A percentile compares a stretch with the other conserved stretches of the same genome.
These are phyloP conservation scores for Heterobasidion parviporum DNA, from an alignment of 1,284 basidiomycete genomes.

Conservation along the genomic window DNA sequence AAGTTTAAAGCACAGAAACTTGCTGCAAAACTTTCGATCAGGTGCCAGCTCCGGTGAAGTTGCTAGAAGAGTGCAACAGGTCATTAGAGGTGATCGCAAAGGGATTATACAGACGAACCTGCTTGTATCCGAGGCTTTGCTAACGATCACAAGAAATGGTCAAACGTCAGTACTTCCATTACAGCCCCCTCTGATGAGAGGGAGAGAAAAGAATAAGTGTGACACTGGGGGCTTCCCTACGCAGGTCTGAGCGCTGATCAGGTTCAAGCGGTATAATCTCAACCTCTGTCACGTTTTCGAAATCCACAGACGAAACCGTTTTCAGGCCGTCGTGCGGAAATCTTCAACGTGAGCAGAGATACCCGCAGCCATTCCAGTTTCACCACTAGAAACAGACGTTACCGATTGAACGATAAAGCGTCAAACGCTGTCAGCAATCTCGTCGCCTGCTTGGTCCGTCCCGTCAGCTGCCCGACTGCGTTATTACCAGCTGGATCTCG, in stretches of 20 bases:
- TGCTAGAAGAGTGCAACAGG: conserved; percentile 34
- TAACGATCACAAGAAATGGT: conserved; percentile 26
- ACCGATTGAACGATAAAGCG: conserved; percentile 42
- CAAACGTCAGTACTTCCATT: conserved; percentile 39
- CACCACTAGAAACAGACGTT: conserved; percentile 58
- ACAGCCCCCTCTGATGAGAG: conserved; percentile 25
- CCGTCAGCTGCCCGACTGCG: conserved; percentile 16
- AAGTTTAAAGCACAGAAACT: conserved; percentile 83
- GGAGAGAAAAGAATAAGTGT: conserved; percentile 34
- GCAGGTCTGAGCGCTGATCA: conserved; percentile 93
- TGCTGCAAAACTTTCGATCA: conserved; percentile 76
- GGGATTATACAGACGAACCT: conserved; percentile 35
- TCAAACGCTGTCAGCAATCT: conserved; percentile 16
- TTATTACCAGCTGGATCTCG: conserved; percentile 55
- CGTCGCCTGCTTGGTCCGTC: conserved; percentile 9
- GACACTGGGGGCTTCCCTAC: conserved; percentile 86
- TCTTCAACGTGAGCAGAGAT: conserved; percentile 38
- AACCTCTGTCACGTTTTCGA: conserved; percentile 42
- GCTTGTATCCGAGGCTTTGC: conserved; percentile 76
- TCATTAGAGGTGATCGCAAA: conserved; percentile 2
- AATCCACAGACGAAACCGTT: conserved; percentile 4
- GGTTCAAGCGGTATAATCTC: conserved; percentile 94
- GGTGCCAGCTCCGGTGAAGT: conserved; percentile 76
- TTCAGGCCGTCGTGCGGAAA: neutral
- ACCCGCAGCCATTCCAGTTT: conserved; percentile 82